phyloP scores from a whole-genome alignment of 176 grass and related monocot species.

The Miscanthus lutarioriparius region DNA sequence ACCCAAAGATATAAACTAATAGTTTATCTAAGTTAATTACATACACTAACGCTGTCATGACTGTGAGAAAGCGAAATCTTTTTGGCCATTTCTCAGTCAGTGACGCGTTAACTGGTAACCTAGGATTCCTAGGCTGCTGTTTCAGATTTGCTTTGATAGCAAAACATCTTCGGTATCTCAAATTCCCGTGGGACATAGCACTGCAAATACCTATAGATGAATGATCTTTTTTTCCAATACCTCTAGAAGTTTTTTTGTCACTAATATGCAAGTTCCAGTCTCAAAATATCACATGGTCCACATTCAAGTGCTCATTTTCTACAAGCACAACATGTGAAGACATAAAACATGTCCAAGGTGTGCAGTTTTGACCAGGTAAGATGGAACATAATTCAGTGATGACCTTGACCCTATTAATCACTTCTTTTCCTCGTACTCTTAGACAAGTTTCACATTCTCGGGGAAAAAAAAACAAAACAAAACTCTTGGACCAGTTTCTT shows the following conservation, averaged over 20 bases:
- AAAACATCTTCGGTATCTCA: background rate
- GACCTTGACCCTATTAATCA: background rate
- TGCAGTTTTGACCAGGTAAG: background rate
- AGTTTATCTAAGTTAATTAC: background rate
- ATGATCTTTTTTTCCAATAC: background rate
- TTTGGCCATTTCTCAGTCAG: background rate
- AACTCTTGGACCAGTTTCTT: background rate
- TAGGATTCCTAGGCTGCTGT: background rate
- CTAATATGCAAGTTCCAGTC: constrained; percentile 3
- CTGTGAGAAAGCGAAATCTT: background rate
- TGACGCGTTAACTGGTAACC: background rate
- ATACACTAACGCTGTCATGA: background rate
- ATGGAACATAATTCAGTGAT: constrained; percentile 1
- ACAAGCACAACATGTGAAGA: constrained; percentile 33
- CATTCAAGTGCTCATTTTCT: background rate
- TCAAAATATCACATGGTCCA: background rate
- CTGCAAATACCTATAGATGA: constrained; percentile 11
- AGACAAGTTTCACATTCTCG: constrained; percentile 6
- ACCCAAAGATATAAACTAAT: background rate
- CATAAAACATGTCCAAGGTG: background rate
- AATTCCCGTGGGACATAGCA: background rate
- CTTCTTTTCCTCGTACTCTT: background rate
- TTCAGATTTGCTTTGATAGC: background rate
- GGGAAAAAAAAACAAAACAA: too few relatives aligned
- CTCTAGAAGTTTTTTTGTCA: background rate